phyloP scores from a whole-genome alignment of 768 basidiomycete genomes.

The Leccinum subgranulosum region DNA sequence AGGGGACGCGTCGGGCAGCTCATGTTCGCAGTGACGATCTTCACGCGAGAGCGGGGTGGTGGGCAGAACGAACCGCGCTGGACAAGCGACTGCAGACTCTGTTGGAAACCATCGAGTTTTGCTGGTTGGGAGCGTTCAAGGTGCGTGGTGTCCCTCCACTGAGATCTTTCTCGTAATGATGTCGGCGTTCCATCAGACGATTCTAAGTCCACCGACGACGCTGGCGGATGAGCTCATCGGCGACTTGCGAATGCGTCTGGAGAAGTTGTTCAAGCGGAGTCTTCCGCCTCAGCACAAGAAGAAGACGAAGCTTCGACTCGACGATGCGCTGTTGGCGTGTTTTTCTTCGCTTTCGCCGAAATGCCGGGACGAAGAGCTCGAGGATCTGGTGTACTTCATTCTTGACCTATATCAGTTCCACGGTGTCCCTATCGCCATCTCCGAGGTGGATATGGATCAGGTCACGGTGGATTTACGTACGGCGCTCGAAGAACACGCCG shows the following conservation, averaged over 20 bases:
- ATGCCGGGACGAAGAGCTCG: constrained; percentile 90
- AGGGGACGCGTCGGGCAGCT: constrained; percentile 68
- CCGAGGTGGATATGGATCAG: constrained; percentile 90
- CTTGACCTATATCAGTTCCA: constrained; percentile 94
- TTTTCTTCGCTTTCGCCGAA: constrained; percentile 80
- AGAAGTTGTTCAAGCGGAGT: constrained; percentile 70
- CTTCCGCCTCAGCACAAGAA: constrained; percentile 58
- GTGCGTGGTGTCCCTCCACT: constrained; percentile 38
- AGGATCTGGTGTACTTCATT: constrained; percentile 92
- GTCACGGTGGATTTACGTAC: constrained; percentile 82
- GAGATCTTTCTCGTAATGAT: background rate
- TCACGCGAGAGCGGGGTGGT: constrained; percentile 75
- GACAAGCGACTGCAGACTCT: constrained; percentile 74
- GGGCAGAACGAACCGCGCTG: constrained; percentile 74
- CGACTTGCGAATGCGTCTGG: constrained; percentile 64
- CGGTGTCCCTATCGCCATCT: constrained; percentile 81
- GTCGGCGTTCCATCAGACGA: constrained; percentile 40
- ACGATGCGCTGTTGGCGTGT: constrained; percentile 77
- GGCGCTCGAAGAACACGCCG: constrained; percentile 69
- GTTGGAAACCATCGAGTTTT: constrained; percentile 85
- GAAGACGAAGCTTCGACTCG: constrained; percentile 57
- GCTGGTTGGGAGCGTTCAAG: constrained; percentile 98
- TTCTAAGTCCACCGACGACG: constrained; percentile 49
- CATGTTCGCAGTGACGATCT: constrained; percentile 65
- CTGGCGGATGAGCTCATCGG: constrained; percentile 44